Evolutionary conservation across 352 stramenopile species (phyloP).

Genomic region (Pythium insidiosum): DNA sequence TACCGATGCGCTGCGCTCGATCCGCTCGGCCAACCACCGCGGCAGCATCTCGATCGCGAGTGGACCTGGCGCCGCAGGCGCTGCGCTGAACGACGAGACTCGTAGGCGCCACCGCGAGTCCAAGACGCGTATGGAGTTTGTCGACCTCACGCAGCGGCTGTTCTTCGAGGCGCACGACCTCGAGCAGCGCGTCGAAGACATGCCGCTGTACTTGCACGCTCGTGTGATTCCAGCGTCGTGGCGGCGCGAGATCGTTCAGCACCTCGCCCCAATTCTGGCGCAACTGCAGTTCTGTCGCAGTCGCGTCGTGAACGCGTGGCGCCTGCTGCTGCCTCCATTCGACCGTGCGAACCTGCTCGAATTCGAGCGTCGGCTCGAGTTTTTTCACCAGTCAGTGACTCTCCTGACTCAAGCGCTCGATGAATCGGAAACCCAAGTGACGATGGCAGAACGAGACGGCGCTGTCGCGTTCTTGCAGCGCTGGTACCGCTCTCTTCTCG

Average conservation of each 20-base stretch:
- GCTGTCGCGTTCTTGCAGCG: slow-evolving; percentile 36
- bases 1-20: slow-evolving; percentile 10
- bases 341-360: slow-evolving; percentile 22
- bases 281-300: slow-evolving; percentile 31
- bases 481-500: slow-evolving; percentile 31
- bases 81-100: slow-evolving; percentile 13
- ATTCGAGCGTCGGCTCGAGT: slow-evolving; percentile 28
- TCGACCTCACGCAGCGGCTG: slow-evolving; percentile 20
- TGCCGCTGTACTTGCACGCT: slow-evolving; percentile 34
- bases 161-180: slow-evolving; percentile 33
- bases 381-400: slow-evolving; percentile 22
- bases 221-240: slow-evolving; percentile 27
- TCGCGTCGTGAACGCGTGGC: slow-evolving; percentile 23
- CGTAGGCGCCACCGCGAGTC: slow-evolving; percentile 20
- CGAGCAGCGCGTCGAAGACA: slow-evolving; percentile 16
- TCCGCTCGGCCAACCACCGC: slow-evolving; percentile 3
- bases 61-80: background rate
- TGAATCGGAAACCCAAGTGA: slow-evolving; percentile 23
- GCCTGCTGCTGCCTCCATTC: slow-evolving; percentile 35
- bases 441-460: slow-evolving; percentile 17
- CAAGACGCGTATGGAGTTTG: slow-evolving; percentile 29
- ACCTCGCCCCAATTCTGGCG: slow-evolving; percentile 23
- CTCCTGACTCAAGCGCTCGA: slow-evolving; percentile 18
- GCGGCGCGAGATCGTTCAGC: slow-evolving; percentile 26
- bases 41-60: slow-evolving; percentile 17